Base-by-base conservation (phyloP, 805 yeast genomes). In the Hemisphaericaspora nanyangensis region DNA sequence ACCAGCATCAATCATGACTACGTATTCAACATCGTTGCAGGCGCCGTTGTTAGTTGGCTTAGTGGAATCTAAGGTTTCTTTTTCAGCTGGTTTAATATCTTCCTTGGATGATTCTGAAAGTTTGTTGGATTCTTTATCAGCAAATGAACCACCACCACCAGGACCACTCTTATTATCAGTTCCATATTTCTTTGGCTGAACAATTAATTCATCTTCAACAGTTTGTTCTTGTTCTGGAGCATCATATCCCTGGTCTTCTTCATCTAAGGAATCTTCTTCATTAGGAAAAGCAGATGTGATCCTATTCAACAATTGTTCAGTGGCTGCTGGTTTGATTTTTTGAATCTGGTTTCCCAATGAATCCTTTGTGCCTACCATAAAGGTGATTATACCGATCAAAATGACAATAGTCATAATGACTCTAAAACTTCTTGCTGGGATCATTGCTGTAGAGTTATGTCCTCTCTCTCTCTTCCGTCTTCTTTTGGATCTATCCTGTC, bases 1-100 rank as follows among this genome's bases (percentile, higher is more conserved):
- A 7, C 99, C 99, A 6, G 99, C 99, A 68, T 93, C 99, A 40
- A 93, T 72, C 96, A 93, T 89, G 17, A 93, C 76, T 22, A 90
- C 97, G 51, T 74, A 91, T 55, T 85, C 84, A 26, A 76, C 63
- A 33, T 65, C 60, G 17, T 60, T 49, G 40, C 71, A 65, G 11
- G 24, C 35, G 17, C 42, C 41, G 6, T 10, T 24, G 11, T 29
- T 36, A 11, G 36, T 22, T 5, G 29, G 17, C 12, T 28, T 31
- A 12, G 33, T 40, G 16, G 31, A 25, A 25, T 25, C 28, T 31
- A 11, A 25, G 29, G 22, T 40, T 30, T 26, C n/a, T n/a, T n/a
- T 30, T 15, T 16, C 11, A 19, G 20, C 31, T 4, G 37, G 20
- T 19, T 38, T 35, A 4, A 17, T 18, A 19, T n/a, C n/a, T n/a